Evolutionary conservation across 768 basidiomycete species (phyloP), one percentile per base, ranked within the genome.

Genomic region (Rhizopogon sp.): DNA sequence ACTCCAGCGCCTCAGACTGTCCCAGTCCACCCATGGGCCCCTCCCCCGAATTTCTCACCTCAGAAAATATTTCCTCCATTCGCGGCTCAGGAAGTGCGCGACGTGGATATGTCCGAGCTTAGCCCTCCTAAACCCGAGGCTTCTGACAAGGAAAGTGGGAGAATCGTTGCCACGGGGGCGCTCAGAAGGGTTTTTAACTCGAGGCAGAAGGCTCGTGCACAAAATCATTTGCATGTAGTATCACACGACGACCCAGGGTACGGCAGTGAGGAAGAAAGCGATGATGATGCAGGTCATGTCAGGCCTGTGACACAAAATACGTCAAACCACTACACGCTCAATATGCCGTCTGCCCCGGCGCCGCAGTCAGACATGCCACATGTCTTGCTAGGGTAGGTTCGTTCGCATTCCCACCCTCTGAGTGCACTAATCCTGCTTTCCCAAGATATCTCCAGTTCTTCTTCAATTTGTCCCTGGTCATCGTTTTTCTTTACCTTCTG

Each of bases 371-470:
- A 90, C 57, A 71, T 76, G 37, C 95, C 95, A 20, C 91, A 93
- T 70, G 74, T 94, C 52, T 75, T 97, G 29, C 79, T 93, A 47
- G 93, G 94, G 93, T 94, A 61, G 65, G 87, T 74, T 25, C 13
- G 50, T 50, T 57, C 37, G 35, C 29, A 49, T 41, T 17, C 50
- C 50, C 39, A 42, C 53, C 35, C 14, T 25, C 35, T 20, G 22
- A 37, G 47, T 49, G 22, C 47, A 43, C 55, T 28, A 22, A 41
- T 64, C 57, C 64, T 55, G 50, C 47, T 50, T 42, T 55, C 61
- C 61, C 20, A 70, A 90, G 91, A 58, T 98, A 98, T 70, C 75
- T 96, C 20, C 96, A 98, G 67, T 92, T 98, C 72, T 84, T 90
- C 71, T 97, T 97, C 76, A 97, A 98, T 70, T 73, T 90, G 22